Evolutionary conservation across 2,329 filamentous ascomycete species (phyloP).

Genomic region (Ceratocystis alfenasii): DNA sequence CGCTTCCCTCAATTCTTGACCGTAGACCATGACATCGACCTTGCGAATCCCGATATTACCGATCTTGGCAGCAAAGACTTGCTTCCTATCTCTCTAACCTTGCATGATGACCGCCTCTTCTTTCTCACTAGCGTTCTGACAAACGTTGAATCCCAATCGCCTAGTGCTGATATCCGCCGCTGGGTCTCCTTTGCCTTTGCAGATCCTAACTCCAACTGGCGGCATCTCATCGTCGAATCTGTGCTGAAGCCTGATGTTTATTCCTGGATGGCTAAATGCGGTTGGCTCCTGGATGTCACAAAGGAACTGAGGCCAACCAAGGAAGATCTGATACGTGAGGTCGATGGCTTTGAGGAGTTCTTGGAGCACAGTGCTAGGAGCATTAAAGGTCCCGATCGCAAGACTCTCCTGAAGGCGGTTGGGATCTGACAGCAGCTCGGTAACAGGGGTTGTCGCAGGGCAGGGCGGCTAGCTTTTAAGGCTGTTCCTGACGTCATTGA

Average conservation of each 20-base stretch:
- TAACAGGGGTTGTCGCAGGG: background rate
- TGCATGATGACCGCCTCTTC: constrained; percentile 15
- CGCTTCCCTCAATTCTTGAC: constrained; percentile 20
- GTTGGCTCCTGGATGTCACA: constrained; percentile 15
- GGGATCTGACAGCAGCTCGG: background rate
- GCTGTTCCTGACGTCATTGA: constrained; percentile 1
- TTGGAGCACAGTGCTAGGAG: background rate
- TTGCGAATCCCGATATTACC: background rate
- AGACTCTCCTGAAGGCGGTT: constrained; percentile 11
- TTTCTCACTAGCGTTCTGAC: constrained; percentile 74
- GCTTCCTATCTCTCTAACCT: constrained; percentile 3
- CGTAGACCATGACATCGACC: background rate
- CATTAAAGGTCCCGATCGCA: constrained; percentile 6
- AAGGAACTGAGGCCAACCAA: constrained; percentile 7
- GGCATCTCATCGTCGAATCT: constrained; percentile 18
- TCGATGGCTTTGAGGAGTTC: constrained; percentile 15
- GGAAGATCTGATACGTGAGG: constrained; percentile 12
- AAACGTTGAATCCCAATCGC: constrained; percentile 56
- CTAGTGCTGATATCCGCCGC: constrained; percentile 15
- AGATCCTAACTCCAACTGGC: constrained; percentile 12
- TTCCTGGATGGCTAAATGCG: constrained; percentile 11
- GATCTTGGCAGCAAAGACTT: background rate
- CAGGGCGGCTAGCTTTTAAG: background rate
- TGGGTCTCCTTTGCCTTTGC: constrained; percentile 20
- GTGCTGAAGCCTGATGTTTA: constrained; percentile 12